Percentiles rank a stretch among this genome's conserved stretches.
Evolutionary conservation across 2,329 filamentous ascomycete species (phyloP).

Genomic region (Penicillium concentricum): DNA sequence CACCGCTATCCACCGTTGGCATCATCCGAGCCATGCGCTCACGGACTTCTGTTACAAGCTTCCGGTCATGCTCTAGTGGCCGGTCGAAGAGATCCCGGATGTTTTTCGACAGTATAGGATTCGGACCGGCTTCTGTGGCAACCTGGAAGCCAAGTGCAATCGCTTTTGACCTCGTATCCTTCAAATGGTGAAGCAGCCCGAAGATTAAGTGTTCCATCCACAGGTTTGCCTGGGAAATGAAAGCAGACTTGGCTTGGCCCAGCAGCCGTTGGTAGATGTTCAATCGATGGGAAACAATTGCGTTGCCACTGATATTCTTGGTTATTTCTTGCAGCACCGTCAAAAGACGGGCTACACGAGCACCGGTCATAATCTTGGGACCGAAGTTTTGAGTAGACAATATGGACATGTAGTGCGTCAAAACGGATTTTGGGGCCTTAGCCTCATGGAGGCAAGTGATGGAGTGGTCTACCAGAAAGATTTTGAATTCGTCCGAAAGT

Average conservation of each 20-base stretch:
- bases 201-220: conserved; percentile 84
- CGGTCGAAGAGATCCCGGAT: conserved; percentile 56
- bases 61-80: conserved; percentile 53
- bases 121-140: conserved; percentile 66
- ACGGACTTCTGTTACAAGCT: conserved; percentile 68
- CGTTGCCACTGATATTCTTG: conserved; percentile 73
- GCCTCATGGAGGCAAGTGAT: conserved; percentile 70
- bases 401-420: conserved; percentile 76
- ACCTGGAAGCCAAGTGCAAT: conserved; percentile 72
- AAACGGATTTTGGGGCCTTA: conserved; percentile 70
- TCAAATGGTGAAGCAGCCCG: conserved; percentile 74
- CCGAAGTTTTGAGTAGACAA: conserved; percentile 78
- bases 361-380: conserved; percentile 68
- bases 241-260: conserved; percentile 66
- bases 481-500: conserved; percentile 74
- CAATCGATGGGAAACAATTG: conserved; percentile 73
- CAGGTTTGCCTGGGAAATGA: conserved; percentile 66
- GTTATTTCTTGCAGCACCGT: conserved; percentile 70
- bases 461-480: conserved; percentile 77
- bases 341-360: conserved; percentile 70
- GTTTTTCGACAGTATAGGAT: conserved; percentile 65
- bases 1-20: conserved; percentile 56
- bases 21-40: conserved; percentile 68
- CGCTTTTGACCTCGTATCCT: conserved; percentile 72
- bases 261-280: conserved; percentile 76